Conservation (phyloP, 768 basidiomycete genomes). For the Naganishia vaughanmartiniae region DNA sequence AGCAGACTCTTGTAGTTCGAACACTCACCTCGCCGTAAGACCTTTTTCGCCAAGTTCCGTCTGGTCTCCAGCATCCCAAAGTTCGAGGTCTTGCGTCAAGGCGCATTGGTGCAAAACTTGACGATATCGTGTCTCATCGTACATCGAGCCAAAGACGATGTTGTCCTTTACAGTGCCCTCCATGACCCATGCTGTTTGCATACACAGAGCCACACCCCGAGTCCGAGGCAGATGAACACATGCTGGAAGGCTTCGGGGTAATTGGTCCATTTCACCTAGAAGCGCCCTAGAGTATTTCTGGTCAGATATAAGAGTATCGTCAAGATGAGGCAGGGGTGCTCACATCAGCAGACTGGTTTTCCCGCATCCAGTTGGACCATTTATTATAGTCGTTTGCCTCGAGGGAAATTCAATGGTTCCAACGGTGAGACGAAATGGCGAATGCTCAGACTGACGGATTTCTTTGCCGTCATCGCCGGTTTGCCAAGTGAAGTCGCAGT, state of each 20-base stretch:
- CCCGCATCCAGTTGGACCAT: conserved; percentile 53
- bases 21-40: conserved; percentile 48
- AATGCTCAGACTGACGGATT: background rate
- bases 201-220: conserved; percentile 72
- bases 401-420: conserved; percentile 51
- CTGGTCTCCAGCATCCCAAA: conserved; percentile 63
- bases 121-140: conserved; percentile 55
- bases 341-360: conserved; percentile 40
- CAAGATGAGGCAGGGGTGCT: conserved; percentile 13
- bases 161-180: conserved; percentile 63
- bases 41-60: conserved; percentile 75
- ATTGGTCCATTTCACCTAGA: conserved; percentile 54
- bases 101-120: conserved; percentile 52
- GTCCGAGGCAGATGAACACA: conserved; percentile 69
- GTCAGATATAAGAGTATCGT: conserved; percentile 19
- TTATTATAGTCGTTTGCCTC: conserved; percentile 52
- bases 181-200: conserved; percentile 81
- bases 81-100: conserved; percentile 56
- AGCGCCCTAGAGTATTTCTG: conserved; percentile 38
- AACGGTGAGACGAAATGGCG: conserved; percentile 34
- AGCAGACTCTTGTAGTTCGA: background rate
- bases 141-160: conserved; percentile 57
- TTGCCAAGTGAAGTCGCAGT: conserved; percentile 52
- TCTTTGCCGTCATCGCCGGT: conserved; percentile 42
- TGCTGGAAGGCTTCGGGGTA: conserved; percentile 54